Percentiles rank a stretch among this genome's conserved stretches.
phyloP scores from a whole-genome alignment of 345 rosid genomes.

The Turritis glabra region DNA sequence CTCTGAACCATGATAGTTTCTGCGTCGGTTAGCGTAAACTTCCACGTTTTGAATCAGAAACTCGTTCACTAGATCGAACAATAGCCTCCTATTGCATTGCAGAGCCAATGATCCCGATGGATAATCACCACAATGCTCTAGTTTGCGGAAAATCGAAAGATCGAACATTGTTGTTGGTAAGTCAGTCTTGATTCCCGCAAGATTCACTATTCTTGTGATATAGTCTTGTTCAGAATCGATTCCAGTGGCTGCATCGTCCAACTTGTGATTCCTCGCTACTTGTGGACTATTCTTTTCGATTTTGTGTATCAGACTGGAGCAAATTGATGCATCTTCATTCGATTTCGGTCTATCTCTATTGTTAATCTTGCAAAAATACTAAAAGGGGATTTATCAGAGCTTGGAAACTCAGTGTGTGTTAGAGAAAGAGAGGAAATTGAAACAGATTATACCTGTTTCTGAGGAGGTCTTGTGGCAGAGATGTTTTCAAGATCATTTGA shows the following conservation, averaged over 20 bases:
- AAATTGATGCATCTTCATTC: constrained; percentile 49
- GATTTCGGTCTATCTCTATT: constrained; percentile 42
- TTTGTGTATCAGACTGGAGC: constrained; percentile 46
- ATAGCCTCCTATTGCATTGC: constrained; percentile 53
- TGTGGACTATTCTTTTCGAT: constrained; percentile 32
- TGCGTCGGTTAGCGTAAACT: constrained; percentile 6
- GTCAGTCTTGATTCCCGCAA: constrained; percentile 44
- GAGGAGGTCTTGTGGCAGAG: constrained; percentile 43
- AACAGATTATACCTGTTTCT: constrained; percentile 55
- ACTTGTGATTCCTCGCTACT: constrained; percentile 31
- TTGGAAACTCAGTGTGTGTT: background rate
- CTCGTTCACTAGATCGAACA: constrained; percentile 63
- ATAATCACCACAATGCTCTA: constrained; percentile 38
- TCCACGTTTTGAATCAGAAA: constrained; percentile 48
- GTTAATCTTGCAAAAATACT: background rate
- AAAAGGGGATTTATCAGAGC: background rate
- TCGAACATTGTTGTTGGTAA: constrained; percentile 36
- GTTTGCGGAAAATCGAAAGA: constrained; percentile 52
- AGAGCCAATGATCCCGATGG: constrained; percentile 30
- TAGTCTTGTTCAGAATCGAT: constrained; percentile 48
- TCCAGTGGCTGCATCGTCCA: constrained; percentile 24
- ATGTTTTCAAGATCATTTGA: constrained; percentile 15
- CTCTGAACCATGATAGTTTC: constrained; percentile 30
- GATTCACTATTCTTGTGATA: constrained; percentile 45
- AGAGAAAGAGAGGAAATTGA: background rate